Conservation (phyloP, 225 moss, liverwort and hornwort species). For the Thuidium tamariscinum region DNA sequence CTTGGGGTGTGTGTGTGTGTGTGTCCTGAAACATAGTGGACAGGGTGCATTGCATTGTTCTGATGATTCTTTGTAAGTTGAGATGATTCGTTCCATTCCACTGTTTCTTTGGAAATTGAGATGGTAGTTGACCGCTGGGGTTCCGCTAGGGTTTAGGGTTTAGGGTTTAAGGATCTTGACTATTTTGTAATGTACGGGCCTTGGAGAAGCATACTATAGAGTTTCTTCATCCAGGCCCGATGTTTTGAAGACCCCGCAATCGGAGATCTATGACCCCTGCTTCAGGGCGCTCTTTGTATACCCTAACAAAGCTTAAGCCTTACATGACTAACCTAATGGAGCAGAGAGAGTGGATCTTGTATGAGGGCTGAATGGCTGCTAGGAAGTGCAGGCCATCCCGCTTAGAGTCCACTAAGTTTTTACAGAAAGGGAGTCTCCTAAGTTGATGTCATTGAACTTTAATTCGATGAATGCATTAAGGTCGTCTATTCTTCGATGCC, state of each 20-base stretch:
- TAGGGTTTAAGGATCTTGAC: not conserved
- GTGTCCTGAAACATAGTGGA: not conserved
- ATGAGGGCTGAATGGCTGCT: not conserved
- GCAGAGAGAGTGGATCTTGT: not conserved
- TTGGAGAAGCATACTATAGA: not conserved
- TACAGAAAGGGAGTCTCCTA: not conserved
- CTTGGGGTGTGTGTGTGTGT: too few relatives aligned
- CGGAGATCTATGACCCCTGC: not conserved
- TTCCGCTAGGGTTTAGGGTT: not conserved
- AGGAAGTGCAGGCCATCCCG: not conserved
- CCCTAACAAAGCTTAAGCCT: too few relatives aligned
- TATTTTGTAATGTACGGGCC: not conserved
- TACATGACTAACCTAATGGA: not conserved
- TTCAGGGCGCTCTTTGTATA: not conserved
- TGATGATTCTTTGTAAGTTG: not conserved
- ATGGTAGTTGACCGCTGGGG: not conserved
- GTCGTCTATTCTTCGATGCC: not conserved
- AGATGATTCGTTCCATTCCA: not conserved
- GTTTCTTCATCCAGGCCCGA: not conserved
- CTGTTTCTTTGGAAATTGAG: not conserved
- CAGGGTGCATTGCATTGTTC: not conserved
- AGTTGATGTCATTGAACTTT: not conserved
- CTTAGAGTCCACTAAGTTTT: not conserved
- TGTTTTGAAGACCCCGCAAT: not conserved
- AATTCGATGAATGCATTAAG: not conserved